These are phyloP conservation scores for Globisporangium perplexum DNA, from an alignment of 352 stramenopile genomes.

Conservation along the genomic window DNA sequence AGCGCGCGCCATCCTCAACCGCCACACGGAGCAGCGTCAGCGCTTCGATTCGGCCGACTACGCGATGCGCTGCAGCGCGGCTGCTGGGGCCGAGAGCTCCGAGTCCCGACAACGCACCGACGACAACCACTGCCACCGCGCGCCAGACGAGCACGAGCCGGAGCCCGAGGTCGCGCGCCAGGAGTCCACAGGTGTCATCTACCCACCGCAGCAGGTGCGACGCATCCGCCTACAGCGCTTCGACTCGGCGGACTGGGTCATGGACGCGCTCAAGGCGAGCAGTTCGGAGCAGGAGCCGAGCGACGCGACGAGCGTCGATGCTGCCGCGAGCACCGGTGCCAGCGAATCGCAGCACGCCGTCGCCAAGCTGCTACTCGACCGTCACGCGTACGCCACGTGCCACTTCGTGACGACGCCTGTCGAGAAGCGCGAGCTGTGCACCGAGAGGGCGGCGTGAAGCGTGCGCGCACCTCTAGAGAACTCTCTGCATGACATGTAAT, in stretches of 20 bases:
- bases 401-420: conserved; percentile 31
- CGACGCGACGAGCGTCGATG: not conserved
- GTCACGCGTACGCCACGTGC: conserved; percentile 49
- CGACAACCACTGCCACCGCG: not conserved
- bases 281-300: not conserved
- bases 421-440: conserved; percentile 14
- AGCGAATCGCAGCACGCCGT: conserved; percentile 12
- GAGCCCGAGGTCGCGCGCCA: conserved; percentile 7
- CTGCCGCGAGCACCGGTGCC: no score
- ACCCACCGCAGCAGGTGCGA: conserved; percentile 33
- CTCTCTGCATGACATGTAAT: not conserved
- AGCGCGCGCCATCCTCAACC: conserved; percentile 45
- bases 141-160: conserved; percentile 7
- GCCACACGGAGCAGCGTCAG: conserved; percentile 43
- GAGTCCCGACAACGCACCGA: not conserved
- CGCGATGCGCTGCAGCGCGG: conserved; percentile 27
- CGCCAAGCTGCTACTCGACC: conserved; percentile 53
- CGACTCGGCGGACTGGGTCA: conserved; percentile 67
- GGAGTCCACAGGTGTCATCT: not conserved
- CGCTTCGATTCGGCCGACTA: conserved; percentile 77
- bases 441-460: conserved; percentile 18
- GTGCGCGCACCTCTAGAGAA: not conserved
- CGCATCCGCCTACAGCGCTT: conserved; percentile 63
- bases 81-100: not conserved
- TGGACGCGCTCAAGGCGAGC: conserved; percentile 18